Evolutionary conservation across 2,329 filamentous ascomycete species (phyloP).

Genomic region (Chaetomium sp.): DNA sequence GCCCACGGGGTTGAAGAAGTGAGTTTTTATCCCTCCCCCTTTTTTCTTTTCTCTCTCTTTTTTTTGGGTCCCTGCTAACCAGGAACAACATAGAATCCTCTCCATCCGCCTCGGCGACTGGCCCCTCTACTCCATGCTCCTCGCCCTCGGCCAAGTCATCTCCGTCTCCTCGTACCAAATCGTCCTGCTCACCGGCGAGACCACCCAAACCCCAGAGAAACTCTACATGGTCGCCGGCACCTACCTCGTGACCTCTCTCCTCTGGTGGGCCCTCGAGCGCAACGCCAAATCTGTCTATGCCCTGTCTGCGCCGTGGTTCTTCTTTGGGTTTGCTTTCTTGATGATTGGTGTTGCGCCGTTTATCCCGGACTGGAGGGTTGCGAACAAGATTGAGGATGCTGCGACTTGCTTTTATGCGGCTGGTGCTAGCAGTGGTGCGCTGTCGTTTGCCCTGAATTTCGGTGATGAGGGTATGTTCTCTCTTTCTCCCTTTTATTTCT

Average conservation of each 20-base stretch:
- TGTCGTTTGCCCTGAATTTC: conserved; percentile 63
- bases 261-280: conserved; percentile 60
- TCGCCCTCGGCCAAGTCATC: conserved; percentile 57
- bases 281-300: conserved; percentile 49
- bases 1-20: conserved; percentile 48
- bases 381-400: conserved; percentile 49
- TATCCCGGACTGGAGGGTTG: conserved; percentile 31
- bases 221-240: conserved; percentile 55
- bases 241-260: conserved; percentile 50
- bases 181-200: conserved; percentile 57
- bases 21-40: conserved; percentile 23
- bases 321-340: conserved; percentile 58
- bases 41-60: background rate
- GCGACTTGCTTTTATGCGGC: conserved; percentile 56
- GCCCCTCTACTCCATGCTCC: conserved; percentile 56
- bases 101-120: conserved; percentile 54
- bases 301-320: conserved; percentile 54
- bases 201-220: conserved; percentile 51
- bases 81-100: conserved; percentile 26
- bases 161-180: conserved; percentile 63
- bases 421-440: conserved; percentile 55
- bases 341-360: conserved; percentile 58
- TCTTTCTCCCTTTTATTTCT: background rate
- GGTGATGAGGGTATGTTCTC: conserved; percentile 43
- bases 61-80: background rate